These are phyloP conservation scores for Trypanosoma melophagium DNA, from an alignment of 208 protist genomes.

Conservation along the genomic window DNA sequence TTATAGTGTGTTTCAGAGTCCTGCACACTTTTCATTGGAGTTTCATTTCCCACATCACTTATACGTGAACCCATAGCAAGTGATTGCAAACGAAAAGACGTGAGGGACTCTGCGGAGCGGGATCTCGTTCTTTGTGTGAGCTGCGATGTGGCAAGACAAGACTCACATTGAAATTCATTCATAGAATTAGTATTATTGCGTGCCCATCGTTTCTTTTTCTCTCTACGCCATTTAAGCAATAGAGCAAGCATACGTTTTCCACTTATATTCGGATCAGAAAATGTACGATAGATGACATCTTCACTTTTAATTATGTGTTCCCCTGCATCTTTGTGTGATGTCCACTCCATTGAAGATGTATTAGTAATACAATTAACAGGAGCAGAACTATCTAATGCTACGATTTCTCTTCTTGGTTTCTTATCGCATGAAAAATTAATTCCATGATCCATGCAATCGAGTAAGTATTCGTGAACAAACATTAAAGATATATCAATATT, in stretches of 20 bases:
- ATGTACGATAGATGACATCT: background rate
- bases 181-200: background rate
- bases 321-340: background rate
- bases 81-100: constrained; percentile 12
- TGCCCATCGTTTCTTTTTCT: constrained; percentile 14
- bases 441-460: constrained; percentile 55
- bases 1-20: background rate
- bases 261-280: constrained; percentile 19
- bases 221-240: constrained; percentile 16
- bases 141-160: constrained; percentile 1
- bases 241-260: constrained; percentile 26
- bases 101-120: constrained; percentile 27
- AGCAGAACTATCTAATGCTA: background rate
- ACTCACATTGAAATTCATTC: background rate
- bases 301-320: background rate
- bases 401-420: background rate
- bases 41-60: background rate
- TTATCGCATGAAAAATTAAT: too few species aligned
- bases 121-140: constrained; percentile 11
- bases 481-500: constrained; percentile 88
- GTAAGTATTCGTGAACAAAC: constrained; percentile 63
- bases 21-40: background rate
- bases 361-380: background rate
- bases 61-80: constrained; percentile 4
- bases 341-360: background rate